phyloP scores from a whole-genome alignment of 1,139 yeast species.

The Martiniozyma asiatica region DNA sequence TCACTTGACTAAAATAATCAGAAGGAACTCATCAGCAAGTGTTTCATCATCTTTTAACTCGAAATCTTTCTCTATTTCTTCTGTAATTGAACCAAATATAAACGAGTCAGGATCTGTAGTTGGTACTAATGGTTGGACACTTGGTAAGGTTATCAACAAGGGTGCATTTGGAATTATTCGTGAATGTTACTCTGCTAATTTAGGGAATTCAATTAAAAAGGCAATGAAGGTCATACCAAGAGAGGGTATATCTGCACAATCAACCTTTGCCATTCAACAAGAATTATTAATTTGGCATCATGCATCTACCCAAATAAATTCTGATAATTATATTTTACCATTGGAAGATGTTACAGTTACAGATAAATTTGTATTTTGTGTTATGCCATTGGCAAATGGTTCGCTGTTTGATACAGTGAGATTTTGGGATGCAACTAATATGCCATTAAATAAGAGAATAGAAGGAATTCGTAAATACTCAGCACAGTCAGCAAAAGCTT shows the following conservation, averaged over 20 bases:
- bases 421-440: constrained; percentile 40
- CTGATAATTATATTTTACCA: constrained; percentile 56
- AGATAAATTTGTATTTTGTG: constrained; percentile 52
- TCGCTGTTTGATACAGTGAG: constrained; percentile 69
- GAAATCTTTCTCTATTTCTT: constrained; percentile 1
- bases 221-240: constrained; percentile 76
- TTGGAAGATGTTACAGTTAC: constrained; percentile 53
- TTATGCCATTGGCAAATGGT: constrained; percentile 65
- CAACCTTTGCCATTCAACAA: constrained; percentile 48
- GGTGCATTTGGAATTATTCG: constrained; percentile 93
- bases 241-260: too few relatives aligned
- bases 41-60: constrained; percentile 6
- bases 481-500: constrained; percentile 47
- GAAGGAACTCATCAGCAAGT: constrained; percentile 13
- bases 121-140: constrained; percentile 37
- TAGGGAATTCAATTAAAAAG: constrained; percentile 25
- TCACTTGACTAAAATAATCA: constrained; percentile 20
- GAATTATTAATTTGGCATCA: constrained; percentile 71
- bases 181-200: constrained; percentile 28
- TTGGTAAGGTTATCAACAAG: constrained; percentile 74
- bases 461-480: constrained; percentile 26
- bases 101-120: constrained; percentile 56
- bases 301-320: constrained; percentile 20
- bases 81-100: constrained; percentile 17
- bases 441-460: constrained; percentile 21